Evolutionary conservation across 257 asterid species (phyloP).

Genomic region (Solanum corneliomulleri): DNA sequence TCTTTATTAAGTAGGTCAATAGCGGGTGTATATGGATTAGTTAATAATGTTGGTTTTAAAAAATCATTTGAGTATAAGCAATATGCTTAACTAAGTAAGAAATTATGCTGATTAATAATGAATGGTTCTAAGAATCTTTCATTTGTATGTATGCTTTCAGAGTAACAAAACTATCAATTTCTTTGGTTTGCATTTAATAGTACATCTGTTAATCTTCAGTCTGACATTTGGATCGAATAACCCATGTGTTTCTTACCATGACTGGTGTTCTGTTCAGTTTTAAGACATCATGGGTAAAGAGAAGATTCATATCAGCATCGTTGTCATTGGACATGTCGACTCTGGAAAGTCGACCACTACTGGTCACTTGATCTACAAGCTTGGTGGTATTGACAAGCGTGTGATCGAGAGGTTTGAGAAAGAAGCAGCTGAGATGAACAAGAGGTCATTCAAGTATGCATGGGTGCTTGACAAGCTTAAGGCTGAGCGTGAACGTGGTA

Average conservation of each 20-base stretch:
- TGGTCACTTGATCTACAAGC: conserved; percentile 63
- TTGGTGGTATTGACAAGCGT: conserved; percentile 63
- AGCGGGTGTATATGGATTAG: background rate
- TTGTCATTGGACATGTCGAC: conserved; percentile 65
- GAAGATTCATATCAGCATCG: conserved; percentile 47
- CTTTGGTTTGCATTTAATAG: background rate
- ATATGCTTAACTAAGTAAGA: background rate
- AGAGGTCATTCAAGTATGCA: conserved; percentile 81
- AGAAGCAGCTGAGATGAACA: conserved; percentile 72
- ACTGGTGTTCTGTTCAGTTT: background rate
- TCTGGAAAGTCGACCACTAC: conserved; percentile 70
- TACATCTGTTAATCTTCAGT: background rate
- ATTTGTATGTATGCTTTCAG: background rate
- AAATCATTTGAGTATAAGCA: background rate
- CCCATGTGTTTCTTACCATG: background rate
- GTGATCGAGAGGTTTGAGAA: conserved; percentile 56
- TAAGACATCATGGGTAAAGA: conserved; percentile 44
- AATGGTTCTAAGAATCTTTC: background rate
- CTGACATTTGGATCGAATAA: background rate
- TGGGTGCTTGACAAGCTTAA: conserved; percentile 90
- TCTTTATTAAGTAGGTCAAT: background rate
- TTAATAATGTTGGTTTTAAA: background rate
- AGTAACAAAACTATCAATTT: background rate
- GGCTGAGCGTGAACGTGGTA: conserved; percentile 97
- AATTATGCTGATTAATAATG: background rate